Base-by-base conservation (phyloP, 208 protist genomes). In the Sergeia podlipaevii region DNA sequence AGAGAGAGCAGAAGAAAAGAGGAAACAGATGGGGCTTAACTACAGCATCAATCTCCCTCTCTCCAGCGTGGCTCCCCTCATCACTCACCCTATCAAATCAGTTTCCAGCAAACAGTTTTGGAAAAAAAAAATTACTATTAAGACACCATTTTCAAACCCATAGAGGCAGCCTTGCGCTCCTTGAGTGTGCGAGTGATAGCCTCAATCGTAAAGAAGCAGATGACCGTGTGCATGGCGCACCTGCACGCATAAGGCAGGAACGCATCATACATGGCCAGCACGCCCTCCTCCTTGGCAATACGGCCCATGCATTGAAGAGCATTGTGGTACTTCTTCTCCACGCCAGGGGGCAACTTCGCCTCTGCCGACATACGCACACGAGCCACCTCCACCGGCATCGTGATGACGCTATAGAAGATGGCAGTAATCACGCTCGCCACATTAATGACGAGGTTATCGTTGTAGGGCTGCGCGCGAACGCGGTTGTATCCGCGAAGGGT, bases 161-260 rank as follows among this genome's bases (percentile, higher is more conserved):
- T 8, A n/a, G 43, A 45, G 33, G 51, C 52, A 18, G 62, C 62
- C 29, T 68, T 61, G 60, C 55, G 64, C 23, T 18, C 28, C 52
- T 73, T 74, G 46, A 69, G 42, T 4, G 15, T 41, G 23, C 70
- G 68, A 13, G 74, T 87, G 8, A 82, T 20, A 65, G 89, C 85
- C 60, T 97, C 93, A 53, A 97, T 85, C 24, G 60, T 29, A 61
- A 96, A 93, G 72, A 97, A 97, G 70, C 86, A 96, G 0, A 82
- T 54, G 15, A 96, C 59, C 3, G 93, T 97, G 70, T 97, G 90
- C 32, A 66, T 74, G 33, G 83, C 79, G 60, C 88, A 96, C 38
- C 89, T 79, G 48, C 66, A 63, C 47, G 91, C 94, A 71, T 97
- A 97, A 1, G 93, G 93, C 27, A 88, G 13, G 68, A 85, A 97